phyloP scores from a whole-genome alignment of 2,329 filamentous ascomycete species.

The Alternaria sp. region DNA sequence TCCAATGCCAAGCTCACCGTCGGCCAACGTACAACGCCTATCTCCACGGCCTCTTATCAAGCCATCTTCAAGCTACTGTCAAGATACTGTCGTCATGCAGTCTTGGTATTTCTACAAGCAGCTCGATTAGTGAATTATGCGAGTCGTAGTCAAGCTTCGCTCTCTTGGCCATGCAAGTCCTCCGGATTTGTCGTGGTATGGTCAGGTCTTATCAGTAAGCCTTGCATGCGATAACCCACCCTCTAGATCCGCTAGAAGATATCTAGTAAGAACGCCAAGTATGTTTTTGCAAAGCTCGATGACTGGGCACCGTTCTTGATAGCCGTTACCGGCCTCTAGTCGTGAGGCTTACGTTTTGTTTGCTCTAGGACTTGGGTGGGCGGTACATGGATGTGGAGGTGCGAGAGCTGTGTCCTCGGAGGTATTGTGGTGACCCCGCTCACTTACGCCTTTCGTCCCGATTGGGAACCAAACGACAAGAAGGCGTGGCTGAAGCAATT shows the following conservation, averaged over 20 bases:
- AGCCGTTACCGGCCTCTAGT: background rate
- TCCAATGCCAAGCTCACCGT: slow-evolving; percentile 1
- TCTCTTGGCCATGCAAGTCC: slow-evolving; percentile 2
- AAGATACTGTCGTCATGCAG: slow-evolving; percentile 1
- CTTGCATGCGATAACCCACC: slow-evolving; percentile 10
- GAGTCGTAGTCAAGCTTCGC: background rate
- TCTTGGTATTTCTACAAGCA: slow-evolving; percentile 8
- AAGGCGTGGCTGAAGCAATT: background rate
- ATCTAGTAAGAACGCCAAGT: slow-evolving; percentile 12
- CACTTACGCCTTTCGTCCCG: background rate
- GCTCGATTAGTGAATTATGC: background rate
- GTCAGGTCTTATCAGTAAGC: slow-evolving; percentile 16
- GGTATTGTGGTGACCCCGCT: background rate
- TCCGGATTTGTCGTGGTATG: background rate
- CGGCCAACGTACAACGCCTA: slow-evolving; percentile 5
- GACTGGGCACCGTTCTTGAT: background rate
- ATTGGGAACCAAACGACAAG: slow-evolving; percentile 1
- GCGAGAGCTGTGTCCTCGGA: background rate
- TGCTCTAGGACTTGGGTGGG: background rate
- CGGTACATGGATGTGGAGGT: background rate
- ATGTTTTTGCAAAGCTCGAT: background rate
- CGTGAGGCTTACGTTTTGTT: background rate
- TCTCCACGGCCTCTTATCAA: slow-evolving; percentile 14
- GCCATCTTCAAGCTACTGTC: slow-evolving; percentile 3
- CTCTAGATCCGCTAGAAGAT: slow-evolving; percentile 4